phyloP scores from a whole-genome alignment of 345 rosid genomes.

The Zanthoxylum bungeanum region DNA sequence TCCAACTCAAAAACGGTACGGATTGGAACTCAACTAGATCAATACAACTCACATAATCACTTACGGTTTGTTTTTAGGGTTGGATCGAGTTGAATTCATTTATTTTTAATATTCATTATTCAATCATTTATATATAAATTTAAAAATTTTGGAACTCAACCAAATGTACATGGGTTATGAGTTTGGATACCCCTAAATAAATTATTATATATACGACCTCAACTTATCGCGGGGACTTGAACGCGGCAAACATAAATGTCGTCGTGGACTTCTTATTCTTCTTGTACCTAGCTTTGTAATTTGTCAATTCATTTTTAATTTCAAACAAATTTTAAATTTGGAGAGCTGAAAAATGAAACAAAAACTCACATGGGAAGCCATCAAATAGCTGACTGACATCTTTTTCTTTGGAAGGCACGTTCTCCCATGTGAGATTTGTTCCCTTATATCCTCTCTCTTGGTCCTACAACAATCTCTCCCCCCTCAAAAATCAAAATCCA shows the following conservation, averaged over 20 bases:
- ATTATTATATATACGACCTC: background rate
- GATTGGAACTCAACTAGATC: no score
- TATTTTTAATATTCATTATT: no score
- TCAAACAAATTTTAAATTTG: background rate
- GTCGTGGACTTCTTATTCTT: background rate
- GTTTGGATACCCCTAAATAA: no score
- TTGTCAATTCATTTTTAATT: background rate
- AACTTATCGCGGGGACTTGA: background rate
- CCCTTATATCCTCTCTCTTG: background rate
- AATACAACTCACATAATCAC: no score
- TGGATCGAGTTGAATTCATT: no score
- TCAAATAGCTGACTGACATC: slow-evolving; percentile 5
- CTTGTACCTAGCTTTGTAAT: background rate
- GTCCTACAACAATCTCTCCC: background rate
- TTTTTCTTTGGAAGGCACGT: slow-evolving; percentile 11
- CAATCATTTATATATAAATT: no score
- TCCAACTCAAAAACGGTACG: no score
- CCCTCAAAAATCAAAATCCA: no score
- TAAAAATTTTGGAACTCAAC: no score
- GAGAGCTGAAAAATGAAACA: background rate
- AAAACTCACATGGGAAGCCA: slow-evolving; percentile 16
- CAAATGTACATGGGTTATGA: no score
- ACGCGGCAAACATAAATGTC: background rate
- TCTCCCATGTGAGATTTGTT: slow-evolving; percentile 29
- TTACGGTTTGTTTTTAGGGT: no score